Base-by-base conservation (phyloP, 805 yeast genomes). In the Scheffersomyces spartinae region DNA sequence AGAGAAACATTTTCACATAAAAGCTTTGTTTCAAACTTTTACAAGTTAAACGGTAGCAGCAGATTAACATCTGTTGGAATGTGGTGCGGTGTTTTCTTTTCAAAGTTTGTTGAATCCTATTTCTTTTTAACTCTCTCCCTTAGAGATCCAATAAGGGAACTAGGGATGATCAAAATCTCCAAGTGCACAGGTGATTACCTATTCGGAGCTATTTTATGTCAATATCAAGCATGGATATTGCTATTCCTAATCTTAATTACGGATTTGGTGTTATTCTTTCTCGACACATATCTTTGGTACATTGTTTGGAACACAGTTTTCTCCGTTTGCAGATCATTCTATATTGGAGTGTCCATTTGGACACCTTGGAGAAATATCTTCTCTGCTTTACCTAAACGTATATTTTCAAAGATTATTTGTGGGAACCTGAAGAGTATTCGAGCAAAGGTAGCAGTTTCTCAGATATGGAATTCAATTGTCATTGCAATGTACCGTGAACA, bases 361-460 rank as follows among this genome's bases (percentile, higher is more conserved):
- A 79, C 91, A 2, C 94, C 94, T 0, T 82, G 94, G 94, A 69
- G 81, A 45, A 81, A 80, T 39, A 69, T 78, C 16, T 82, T 77
- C 43, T 68, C 83, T 4, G 57, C 84, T 25, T 52, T 84, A 15
- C 94, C 94, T 2, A 74, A 75, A 39, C 61, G 94, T 35, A 78
- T 83, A 3, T 67, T 65, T 36, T 69, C 88, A 7, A 82, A 83
- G 39, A 58, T 84, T 2, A 51, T 83, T 8, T 64, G n/a, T n/a
- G n/a, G n/a, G n/a, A n/a, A n/a, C n/a, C n/a, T n/a, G n/a, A n/a
- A n/a, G n/a, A n/a, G n/a, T n/a, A n/a, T n/a, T n/a, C n/a, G n/a
- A n/a, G 67, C 75, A 6, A 74, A 75, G 41, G n/a, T n/a, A n/a
- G n/a, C n/a, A n/a, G 41, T 49, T 2, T 36, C 52, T 9, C 47